phyloP scores from a whole-genome alignment of 2,329 filamentous ascomycete species.

The Venturia asperata region DNA sequence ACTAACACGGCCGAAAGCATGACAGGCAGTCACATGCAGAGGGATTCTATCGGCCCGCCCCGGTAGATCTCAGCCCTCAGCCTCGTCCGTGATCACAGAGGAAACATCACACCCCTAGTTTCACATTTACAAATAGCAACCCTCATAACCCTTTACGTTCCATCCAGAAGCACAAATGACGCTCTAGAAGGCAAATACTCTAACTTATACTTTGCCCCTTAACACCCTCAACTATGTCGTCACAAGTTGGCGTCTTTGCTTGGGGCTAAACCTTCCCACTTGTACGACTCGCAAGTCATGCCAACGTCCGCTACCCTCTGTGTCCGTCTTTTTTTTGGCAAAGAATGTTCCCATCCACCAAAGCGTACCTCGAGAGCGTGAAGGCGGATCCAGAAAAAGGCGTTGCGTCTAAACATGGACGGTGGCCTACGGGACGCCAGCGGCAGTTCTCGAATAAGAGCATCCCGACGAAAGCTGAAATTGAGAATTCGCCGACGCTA shows the following conservation, averaged over 20 bases:
- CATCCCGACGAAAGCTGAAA: not conserved
- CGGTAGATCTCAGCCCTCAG: conserved; percentile 9
- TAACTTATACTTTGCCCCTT: not conserved
- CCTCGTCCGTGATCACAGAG: not conserved
- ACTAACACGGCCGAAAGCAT: not conserved
- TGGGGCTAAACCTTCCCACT: too few species aligned
- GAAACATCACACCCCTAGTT: not conserved
- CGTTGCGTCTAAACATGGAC: not conserved
- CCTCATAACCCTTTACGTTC: not conserved
- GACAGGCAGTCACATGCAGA: not conserved
- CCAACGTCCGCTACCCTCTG: not conserved
- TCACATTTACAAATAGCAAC: not conserved
- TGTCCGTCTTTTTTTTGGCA: not conserved
- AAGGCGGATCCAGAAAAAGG: not conserved
- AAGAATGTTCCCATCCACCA: not conserved
- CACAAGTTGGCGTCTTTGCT: not conserved
- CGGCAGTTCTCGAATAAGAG: not conserved
- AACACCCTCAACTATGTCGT: not conserved
- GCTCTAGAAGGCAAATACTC: not conserved
- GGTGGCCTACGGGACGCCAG: conserved; percentile 4
- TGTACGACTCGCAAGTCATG: too few species aligned
- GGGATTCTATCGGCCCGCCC: not conserved
- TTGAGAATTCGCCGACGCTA: not conserved
- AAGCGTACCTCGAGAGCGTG: not conserved
- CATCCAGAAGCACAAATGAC: not conserved